Percentiles rank a stretch among this genome's conserved stretches.
phyloP scores from a whole-genome alignment of 306 rosid species.

The Psophocarpus tetragonolobus region DNA sequence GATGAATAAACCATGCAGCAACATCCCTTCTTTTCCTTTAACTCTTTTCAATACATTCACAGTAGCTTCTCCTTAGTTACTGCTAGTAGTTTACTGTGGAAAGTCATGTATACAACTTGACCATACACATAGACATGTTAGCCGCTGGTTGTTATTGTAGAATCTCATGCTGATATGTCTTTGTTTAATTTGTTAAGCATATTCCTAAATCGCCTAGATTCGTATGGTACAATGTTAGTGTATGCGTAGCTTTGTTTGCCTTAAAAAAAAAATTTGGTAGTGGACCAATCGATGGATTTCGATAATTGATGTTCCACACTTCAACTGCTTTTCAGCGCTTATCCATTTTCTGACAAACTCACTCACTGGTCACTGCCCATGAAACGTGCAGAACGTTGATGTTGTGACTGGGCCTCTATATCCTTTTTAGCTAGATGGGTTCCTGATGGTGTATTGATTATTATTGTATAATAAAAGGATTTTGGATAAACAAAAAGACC shows the following conservation, averaged over 20 bases:
- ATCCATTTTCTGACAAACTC: not conserved
- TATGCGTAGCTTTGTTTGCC: not conserved
- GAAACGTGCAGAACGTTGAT: not conserved
- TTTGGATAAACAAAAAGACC: too few species aligned
- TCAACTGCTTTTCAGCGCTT: not conserved
- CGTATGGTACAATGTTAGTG: not conserved
- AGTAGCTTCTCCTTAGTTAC: not conserved
- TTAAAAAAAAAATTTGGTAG: not conserved
- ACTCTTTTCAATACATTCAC: constrained; percentile 28
- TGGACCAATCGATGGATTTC: not conserved
- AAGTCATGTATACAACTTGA: not conserved
- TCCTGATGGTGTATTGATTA: not conserved
- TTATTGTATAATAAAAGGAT: too few species aligned
- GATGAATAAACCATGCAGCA: constrained; percentile 32
- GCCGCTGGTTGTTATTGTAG: constrained; percentile 1
- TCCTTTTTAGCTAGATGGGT: not conserved
- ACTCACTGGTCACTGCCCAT: not conserved
- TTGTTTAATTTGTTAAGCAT: not conserved
- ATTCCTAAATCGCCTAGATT: not conserved
- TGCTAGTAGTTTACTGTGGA: not conserved
- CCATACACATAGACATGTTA: constrained; percentile 10
- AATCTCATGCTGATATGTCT: not conserved
- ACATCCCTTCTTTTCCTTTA: not conserved
- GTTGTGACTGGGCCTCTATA: not conserved
- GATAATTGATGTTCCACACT: not conserved